Conservation (phyloP, 2,329 filamentous ascomycete species). For the Microcyclosporella mali region DNA sequence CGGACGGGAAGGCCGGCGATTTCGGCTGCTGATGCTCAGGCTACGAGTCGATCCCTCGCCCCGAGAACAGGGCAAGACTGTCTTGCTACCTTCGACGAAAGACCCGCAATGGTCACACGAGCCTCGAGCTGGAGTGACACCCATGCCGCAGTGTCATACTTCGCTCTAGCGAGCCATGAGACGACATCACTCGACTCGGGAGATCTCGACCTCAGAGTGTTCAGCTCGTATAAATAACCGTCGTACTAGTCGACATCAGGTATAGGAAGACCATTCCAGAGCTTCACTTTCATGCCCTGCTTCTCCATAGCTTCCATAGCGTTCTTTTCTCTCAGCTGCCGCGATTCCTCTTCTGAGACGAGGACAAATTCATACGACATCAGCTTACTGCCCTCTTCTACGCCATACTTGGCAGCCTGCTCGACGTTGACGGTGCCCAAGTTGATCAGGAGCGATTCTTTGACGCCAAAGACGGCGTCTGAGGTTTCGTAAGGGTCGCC, state of each 20-base stretch:
- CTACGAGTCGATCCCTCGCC: no score
- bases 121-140: no score
- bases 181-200: no score
- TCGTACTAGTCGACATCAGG: conserved; percentile 55
- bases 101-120: no score
- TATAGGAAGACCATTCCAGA: conserved; percentile 70
- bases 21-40: not conserved
- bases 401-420: conserved; percentile 54
- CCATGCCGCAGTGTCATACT: no score
- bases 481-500: conserved; percentile 76
- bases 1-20: not conserved
- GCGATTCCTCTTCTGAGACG: conserved; percentile 64
- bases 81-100: no score
- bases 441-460: conserved; percentile 69
- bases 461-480: conserved; percentile 82
- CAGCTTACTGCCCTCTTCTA: conserved; percentile 55
- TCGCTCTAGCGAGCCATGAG: no score
- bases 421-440: conserved; percentile 48
- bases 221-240: no score
- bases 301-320: conserved; percentile 61
- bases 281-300: conserved; percentile 62
- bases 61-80: no score
- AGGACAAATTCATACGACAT: conserved; percentile 67
- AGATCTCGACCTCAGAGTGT: no score
- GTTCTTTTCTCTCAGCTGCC: conserved; percentile 57